phyloP scores from a whole-genome alignment of 306 rosid species.

The Urtica urens region DNA sequence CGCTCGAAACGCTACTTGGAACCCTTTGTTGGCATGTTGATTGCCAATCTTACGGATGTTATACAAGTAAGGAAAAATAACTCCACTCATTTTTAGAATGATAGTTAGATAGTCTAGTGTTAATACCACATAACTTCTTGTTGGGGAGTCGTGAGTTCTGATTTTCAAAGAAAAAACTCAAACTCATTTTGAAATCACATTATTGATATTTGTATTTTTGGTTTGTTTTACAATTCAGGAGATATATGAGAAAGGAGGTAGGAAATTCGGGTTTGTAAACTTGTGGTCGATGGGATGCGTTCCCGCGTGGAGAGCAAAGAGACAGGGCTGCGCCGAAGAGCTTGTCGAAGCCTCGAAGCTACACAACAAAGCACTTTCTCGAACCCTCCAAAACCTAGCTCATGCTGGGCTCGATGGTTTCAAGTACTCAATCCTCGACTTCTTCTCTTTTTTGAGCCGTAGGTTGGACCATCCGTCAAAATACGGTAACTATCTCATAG shows the following conservation, averaged over 20 bases:
- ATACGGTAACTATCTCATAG: slow-evolving; percentile 16
- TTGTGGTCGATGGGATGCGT: slow-evolving; percentile 7
- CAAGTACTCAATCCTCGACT: slow-evolving; percentile 7
- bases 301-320: neutral
- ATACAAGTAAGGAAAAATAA: too few species aligned
- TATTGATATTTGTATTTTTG: neutral
- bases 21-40: slow-evolving; percentile 18
- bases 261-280: slow-evolving; percentile 19
- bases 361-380: slow-evolving; percentile 11
- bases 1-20: neutral
- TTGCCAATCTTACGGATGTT: slow-evolving; percentile 20
- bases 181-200: too few species aligned
- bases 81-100: too few species aligned
- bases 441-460: neutral
- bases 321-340: slow-evolving; percentile 8
- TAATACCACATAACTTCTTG: too few species aligned
- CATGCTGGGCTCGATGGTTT: slow-evolving; percentile 6
- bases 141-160: too few species aligned
- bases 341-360: neutral
- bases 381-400: neutral
- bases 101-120: too few species aligned
- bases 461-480: slow-evolving; percentile 16
- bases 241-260: slow-evolving; percentile 21
- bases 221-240: slow-evolving; percentile 1
- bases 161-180: too few species aligned